These are phyloP conservation scores for Ascoidea asiatica DNA, from an alignment of 805 yeast genomes.

Conservation along the genomic window DNA sequence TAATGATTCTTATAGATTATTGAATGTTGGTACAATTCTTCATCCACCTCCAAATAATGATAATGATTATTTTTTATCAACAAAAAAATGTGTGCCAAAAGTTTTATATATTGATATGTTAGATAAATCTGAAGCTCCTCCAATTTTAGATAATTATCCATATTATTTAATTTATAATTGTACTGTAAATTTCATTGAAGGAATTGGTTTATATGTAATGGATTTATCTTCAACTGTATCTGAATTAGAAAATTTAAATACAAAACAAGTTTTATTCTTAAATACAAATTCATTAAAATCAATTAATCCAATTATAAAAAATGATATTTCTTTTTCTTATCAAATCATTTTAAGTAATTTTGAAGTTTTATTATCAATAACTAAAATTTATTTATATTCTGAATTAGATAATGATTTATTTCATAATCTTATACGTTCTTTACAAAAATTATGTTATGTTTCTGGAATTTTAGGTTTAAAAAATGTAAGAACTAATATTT, in stretches of 20 bases:
- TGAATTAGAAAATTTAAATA: neutral
- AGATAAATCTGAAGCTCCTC: conserved; percentile 73
- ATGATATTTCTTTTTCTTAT: conserved; percentile 7
- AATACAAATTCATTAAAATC: conserved; percentile 12
- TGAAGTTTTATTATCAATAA: conserved; percentile 27
- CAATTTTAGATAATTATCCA: conserved; percentile 47
- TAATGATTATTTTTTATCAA: neutral
- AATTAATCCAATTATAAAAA: conserved; percentile 1
- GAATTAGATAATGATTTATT: conserved; percentile 60
- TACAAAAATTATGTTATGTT: conserved; percentile 73
- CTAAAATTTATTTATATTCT: conserved; percentile 43
- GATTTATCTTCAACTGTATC: conserved; percentile 19
- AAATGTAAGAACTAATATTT: conserved; percentile 43
- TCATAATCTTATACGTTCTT: conserved; percentile 51
- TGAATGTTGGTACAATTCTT: conserved; percentile 22
- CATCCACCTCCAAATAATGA: conserved; percentile 15
- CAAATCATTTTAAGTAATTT: conserved; percentile 23
- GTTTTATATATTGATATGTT: conserved; percentile 57
- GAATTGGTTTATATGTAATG: conserved; percentile 41
- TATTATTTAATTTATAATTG: conserved; percentile 43
- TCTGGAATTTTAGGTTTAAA: conserved; percentile 58
- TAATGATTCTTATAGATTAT: conserved; percentile 17
- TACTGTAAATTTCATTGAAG: conserved; percentile 48
- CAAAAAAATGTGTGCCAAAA: conserved; percentile 28
- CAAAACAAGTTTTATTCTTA: conserved; percentile 12